A percentile compares a stretch with the other conserved stretches of the same genome.
These are phyloP conservation scores for Psilocybe sp. DNA, from an alignment of 768 basidiomycete genomes.

Conservation along the genomic window DNA sequence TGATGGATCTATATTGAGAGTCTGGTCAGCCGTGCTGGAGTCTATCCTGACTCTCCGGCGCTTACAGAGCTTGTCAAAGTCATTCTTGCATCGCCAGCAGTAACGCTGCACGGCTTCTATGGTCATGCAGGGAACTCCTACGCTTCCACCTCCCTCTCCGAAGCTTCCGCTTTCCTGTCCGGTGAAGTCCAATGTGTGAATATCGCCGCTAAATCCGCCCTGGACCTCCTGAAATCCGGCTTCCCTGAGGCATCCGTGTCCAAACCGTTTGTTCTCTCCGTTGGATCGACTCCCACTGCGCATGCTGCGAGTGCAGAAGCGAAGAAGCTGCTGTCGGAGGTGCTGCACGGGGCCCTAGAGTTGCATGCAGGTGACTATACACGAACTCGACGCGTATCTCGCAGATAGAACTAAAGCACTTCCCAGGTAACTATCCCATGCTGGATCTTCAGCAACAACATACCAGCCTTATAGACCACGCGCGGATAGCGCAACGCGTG, in stretches of 20 bases:
- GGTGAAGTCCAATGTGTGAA: conserved; percentile 73
- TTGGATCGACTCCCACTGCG: conserved; percentile 88
- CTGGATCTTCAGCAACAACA: conserved; percentile 82
- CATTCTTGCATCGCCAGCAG: conserved; percentile 49
- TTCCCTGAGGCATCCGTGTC: conserved; percentile 29
- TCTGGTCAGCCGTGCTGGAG: conserved; percentile 61
- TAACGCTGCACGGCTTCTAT: conserved; percentile 81
- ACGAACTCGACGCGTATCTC: background rate
- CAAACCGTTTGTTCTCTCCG: conserved; percentile 65
- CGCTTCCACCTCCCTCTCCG: conserved; percentile 62
- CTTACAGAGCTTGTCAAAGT: conserved; percentile 55
- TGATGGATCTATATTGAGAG: conserved; percentile 9
- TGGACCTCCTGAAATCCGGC: conserved; percentile 41
- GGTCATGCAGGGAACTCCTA: conserved; percentile 79
- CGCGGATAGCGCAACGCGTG: conserved; percentile 63
- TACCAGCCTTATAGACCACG: conserved; percentile 59
- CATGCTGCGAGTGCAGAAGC: conserved; percentile 66
- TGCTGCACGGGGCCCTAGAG: conserved; percentile 64
- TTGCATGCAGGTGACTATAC: conserved; percentile 62
- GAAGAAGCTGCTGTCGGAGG: conserved; percentile 37
- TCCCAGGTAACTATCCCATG: conserved; percentile 76
- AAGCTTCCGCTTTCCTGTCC: conserved; percentile 66
- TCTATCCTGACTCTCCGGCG: conserved; percentile 46
- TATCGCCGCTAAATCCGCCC: conserved; percentile 53
- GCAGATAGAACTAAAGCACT: background rate